A percentile compares a stretch with the other conserved stretches of the same genome.
Evolutionary conservation across 2,329 filamentous ascomycete genomes (phyloP).

Genomic region (Colletotrichum karsti): DNA sequence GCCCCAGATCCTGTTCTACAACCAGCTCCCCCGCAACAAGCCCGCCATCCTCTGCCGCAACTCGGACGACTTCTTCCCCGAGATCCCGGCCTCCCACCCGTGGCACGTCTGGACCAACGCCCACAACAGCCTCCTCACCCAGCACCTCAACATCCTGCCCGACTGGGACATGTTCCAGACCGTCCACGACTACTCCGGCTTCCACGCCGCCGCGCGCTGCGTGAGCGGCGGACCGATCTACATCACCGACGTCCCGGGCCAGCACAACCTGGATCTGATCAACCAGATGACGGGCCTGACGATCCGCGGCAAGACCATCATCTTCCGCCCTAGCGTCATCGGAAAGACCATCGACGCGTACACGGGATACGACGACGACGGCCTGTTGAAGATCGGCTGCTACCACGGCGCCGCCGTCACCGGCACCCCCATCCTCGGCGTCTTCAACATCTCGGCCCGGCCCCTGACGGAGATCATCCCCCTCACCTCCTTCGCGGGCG

Average conservation of each 20-base stretch:
- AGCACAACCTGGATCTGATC: constrained; percentile 81
- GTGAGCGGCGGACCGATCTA: constrained; percentile 93
- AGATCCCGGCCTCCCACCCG: constrained; percentile 80
- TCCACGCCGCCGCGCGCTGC: constrained; percentile 90
- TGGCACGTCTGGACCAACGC: constrained; percentile 98
- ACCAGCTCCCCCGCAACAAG: constrained; percentile 79
- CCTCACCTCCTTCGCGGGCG: constrained; percentile 77
- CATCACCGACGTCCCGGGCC: constrained; percentile 88
- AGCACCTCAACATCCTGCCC: constrained; percentile 86
- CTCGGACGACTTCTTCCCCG: constrained; percentile 92
- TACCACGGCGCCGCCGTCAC: constrained; percentile 74
- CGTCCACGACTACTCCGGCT: constrained; percentile 73
- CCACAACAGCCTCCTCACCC: constrained; percentile 84
- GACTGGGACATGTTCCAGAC: constrained; percentile 82
- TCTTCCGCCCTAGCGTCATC: constrained; percentile 79
- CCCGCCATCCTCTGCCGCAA: constrained; percentile 82
- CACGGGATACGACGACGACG: constrained; percentile 75
- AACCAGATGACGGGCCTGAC: constrained; percentile 83
- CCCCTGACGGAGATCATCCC: constrained; percentile 74
- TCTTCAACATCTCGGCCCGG: constrained; percentile 81
- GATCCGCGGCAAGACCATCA: constrained; percentile 76
- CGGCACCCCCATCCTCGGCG: constrained; percentile 79
- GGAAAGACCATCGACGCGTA: constrained; percentile 81
- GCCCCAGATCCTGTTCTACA: constrained; percentile 86
- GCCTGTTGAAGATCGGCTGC: constrained; percentile 79